Base-by-base conservation (phyloP, 2,329 filamentous ascomycete species). In the Xylogone sp. region DNA sequence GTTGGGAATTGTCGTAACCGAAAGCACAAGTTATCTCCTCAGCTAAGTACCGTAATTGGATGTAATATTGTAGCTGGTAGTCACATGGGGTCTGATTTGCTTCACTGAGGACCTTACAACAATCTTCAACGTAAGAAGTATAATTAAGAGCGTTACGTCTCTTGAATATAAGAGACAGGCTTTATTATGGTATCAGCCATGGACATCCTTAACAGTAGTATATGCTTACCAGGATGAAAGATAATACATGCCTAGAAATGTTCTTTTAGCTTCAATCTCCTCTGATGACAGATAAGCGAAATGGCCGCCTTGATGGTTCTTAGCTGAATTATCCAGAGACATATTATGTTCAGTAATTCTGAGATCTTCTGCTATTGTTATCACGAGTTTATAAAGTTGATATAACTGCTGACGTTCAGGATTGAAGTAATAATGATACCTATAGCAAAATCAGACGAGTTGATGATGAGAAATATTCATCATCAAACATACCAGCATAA, bases 401-500 rank as follows among this genome's bases (percentile, higher is more conserved):
- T 66, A 65, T 19, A 66, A 55, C 49, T 67, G 65, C 43, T 67
- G 57, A 1, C 53, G 62, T 9, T 59, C 57, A 5, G 58, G 53
- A 13, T 64, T 56, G 27, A 67, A 67, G 43, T 62, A 62, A 27
- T 61, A 61, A 46, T 68, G 65, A 52, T 63, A 61, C 59, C 61
- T 62, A 43, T 21, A 21, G 8, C 45, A 18, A 13, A 39, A 39
- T 6, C 10, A 6, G 10, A 16, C n/a, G 13, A 39, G 5, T 5
- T 4, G 8, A 39, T 18, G n/a, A 18, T 16, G n/a, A 16, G 8
- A 39, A 16, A 39, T 16, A 13, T 7, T 16, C 34, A 18, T 39
- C n/a, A 7, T 39, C 27, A 45, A n/a, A 51, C 69, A 57, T 64
- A 83, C 81, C 81, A 84, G 18, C 74, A 69, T 46, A 77, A 74